phyloP scores from a whole-genome alignment of 345 rosid species.

The Pistacia atlantica region DNA sequence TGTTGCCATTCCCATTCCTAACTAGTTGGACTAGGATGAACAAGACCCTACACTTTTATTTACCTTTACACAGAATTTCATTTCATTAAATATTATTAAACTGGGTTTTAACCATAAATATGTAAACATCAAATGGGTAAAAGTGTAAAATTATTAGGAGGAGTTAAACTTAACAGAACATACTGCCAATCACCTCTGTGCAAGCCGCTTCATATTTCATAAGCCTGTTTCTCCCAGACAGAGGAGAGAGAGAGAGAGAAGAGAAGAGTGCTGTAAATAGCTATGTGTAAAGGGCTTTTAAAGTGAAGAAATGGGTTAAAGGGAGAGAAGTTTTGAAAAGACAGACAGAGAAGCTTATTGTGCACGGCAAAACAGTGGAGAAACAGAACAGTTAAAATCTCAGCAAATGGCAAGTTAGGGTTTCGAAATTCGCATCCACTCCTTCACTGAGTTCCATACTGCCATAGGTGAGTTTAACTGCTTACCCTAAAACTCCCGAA shows the following conservation, averaged over 20 bases:
- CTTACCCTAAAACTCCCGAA: slow-evolving; percentile 36
- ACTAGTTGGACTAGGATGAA: slow-evolving; percentile 13
- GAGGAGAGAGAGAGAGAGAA: background rate
- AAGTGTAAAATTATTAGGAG: slow-evolving; percentile 10
- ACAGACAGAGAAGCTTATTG: slow-evolving; percentile 12
- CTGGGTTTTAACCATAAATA: background rate
- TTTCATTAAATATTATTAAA: background rate
- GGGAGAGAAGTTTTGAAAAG: slow-evolving; percentile 13
- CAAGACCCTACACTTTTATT: background rate
- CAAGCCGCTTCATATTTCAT: slow-evolving; percentile 30
- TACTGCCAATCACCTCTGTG: slow-evolving; percentile 18
- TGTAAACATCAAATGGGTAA: slow-evolving; percentile 19
- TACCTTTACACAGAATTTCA: slow-evolving; percentile 10
- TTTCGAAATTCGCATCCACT: slow-evolving; percentile 32
- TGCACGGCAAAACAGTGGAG: slow-evolving; percentile 14
- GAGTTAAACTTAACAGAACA: background rate
- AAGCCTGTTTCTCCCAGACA: background rate
- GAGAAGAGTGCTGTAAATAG: background rate
- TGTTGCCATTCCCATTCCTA: slow-evolving; percentile 13
- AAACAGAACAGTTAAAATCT: slow-evolving; percentile 22
- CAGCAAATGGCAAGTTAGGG: slow-evolving; percentile 46
- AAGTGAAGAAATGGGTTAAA: slow-evolving; percentile 11
- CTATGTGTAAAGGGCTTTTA: background rate
- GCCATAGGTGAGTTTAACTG: slow-evolving; percentile 31
- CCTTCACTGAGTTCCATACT: slow-evolving; percentile 19